Percentiles rank a stretch among this genome's conserved stretches.
phyloP scores from a whole-genome alignment of 345 rosid genomes.

The Excoecaria cochinchinensis region DNA sequence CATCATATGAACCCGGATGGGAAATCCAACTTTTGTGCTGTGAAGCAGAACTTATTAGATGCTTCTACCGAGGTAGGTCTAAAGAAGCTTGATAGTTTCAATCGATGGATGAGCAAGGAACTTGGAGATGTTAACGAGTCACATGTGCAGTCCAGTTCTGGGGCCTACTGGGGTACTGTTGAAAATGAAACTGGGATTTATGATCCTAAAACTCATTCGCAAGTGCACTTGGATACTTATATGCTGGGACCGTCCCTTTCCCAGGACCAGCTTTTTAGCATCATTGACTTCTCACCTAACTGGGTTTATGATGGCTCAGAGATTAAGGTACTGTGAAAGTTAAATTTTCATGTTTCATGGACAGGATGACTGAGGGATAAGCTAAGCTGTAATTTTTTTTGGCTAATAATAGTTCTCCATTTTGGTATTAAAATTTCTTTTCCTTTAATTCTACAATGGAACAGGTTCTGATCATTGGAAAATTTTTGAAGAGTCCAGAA shows the following conservation, averaged over 20 bases:
- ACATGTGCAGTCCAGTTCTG: constrained; percentile 51
- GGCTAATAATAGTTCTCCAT: constrained; percentile 2
- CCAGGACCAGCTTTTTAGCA: constrained; percentile 78
- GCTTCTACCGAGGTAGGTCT: constrained; percentile 58
- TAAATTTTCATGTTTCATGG: background rate
- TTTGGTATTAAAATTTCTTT: constrained; percentile 5
- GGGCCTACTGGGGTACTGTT: constrained; percentile 60
- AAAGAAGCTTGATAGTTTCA: constrained; percentile 90
- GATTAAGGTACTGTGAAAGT: constrained; percentile 55
- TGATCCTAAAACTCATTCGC: constrained; percentile 45
- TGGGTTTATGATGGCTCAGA: constrained; percentile 67
- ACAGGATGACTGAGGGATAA: constrained; percentile 2
- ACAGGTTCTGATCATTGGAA: constrained; percentile 75
- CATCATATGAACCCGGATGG: constrained; percentile 37
- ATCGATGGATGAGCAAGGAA: constrained; percentile 91
- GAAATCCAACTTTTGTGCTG: constrained; percentile 44
- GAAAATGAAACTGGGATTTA: constrained; percentile 56
- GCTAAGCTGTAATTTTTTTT: constrained; percentile 8
- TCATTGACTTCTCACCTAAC: constrained; percentile 79
- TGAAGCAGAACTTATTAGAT: constrained; percentile 50
- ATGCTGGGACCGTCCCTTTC: constrained; percentile 72
- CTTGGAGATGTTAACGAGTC: constrained; percentile 79
- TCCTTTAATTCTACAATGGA: constrained; percentile 15
- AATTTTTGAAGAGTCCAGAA: constrained; percentile 58
- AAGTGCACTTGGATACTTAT: constrained; percentile 52